Percentiles rank a stretch among this genome's conserved stretches.
Conservation (phyloP, 495 filamentous ascomycete species). For the Penicillium herquei region DNA sequence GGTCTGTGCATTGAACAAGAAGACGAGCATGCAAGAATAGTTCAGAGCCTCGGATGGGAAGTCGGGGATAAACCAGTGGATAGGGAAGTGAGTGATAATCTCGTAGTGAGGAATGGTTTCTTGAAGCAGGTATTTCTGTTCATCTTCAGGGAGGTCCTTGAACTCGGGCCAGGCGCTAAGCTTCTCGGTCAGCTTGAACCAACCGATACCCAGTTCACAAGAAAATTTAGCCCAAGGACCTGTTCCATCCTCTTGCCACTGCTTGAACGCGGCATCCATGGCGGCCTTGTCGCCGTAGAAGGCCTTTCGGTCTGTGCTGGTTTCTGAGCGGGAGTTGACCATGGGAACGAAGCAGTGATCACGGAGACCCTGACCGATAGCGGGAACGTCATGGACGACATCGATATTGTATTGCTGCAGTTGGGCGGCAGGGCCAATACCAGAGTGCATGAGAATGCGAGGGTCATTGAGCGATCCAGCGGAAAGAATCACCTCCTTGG, state of each 20-base stretch:
- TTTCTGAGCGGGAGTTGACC: conserved; percentile 19
- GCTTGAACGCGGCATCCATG: conserved; percentile 36
- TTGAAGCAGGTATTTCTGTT: conserved; percentile 33
- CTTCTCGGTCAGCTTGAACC: conserved; percentile 45
- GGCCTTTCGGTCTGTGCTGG: conserved; percentile 21
- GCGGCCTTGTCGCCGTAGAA: conserved; percentile 27
- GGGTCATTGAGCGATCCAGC: conserved; percentile 47
- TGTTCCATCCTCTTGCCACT: conserved; percentile 47
- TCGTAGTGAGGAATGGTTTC: conserved; percentile 45
- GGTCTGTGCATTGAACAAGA: conserved; percentile 28
- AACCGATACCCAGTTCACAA: conserved; percentile 48
- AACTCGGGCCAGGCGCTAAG: conserved; percentile 39
- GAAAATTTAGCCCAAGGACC: conserved; percentile 40
- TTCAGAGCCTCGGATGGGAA: conserved; percentile 21
- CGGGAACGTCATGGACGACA: conserved; percentile 23
- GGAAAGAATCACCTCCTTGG: conserved; percentile 46
- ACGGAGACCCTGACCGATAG: conserved; percentile 29
- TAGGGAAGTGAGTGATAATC: conserved; percentile 32
- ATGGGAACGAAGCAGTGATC: conserved; percentile 27
- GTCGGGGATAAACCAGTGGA: conserved; percentile 29
- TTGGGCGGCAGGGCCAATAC: conserved; percentile 29
- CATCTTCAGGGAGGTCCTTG: conserved; percentile 33
- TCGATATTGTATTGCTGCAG: conserved; percentile 23
- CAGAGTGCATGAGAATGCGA: conserved; percentile 48
- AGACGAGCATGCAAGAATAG: conserved; percentile 22